These are phyloP conservation scores for Xerocomellus amylosporus DNA, from an alignment of 768 basidiomycete species.

Conservation along the genomic window DNA sequence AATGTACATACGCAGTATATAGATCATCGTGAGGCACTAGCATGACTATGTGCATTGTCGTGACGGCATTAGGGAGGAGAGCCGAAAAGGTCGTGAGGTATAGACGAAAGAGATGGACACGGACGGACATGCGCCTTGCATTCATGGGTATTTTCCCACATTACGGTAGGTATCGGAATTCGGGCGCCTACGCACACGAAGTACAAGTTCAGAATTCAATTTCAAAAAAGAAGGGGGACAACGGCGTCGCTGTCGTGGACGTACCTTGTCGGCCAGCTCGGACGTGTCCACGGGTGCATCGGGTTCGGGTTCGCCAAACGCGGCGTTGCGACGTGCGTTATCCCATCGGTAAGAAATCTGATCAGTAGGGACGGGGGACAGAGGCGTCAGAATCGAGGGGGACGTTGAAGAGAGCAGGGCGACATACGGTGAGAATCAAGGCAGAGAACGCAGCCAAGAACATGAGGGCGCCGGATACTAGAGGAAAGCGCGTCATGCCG, in stretches of 20 bases:
- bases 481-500: background rate
- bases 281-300: slow-evolving; percentile 56
- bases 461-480: slow-evolving; percentile 25
- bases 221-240: background rate
- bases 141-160: too few relatives aligned
- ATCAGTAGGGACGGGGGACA: background rate
- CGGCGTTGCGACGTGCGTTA: slow-evolving; percentile 52
- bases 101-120: too few relatives aligned
- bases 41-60: too few relatives aligned
- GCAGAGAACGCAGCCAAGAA: slow-evolving; percentile 21
- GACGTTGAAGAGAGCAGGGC: background rate
- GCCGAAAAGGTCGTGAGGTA: too few relatives aligned
- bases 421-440: slow-evolving; percentile 21
- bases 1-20: too few relatives aligned
- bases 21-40: too few relatives aligned
- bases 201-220: background rate
- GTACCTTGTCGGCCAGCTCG: slow-evolving; percentile 56
- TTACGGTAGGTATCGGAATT: slow-evolving; percentile 57
- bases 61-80: too few relatives aligned
- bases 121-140: too few relatives aligned
- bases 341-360: slow-evolving; percentile 64
- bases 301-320: slow-evolving; percentile 49
- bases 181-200: slow-evolving; percentile 44
- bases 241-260: background rate
- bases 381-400: background rate